Conservation (phyloP, 768 basidiomycete genomes). For the Kwoniella heveanensis region DNA sequence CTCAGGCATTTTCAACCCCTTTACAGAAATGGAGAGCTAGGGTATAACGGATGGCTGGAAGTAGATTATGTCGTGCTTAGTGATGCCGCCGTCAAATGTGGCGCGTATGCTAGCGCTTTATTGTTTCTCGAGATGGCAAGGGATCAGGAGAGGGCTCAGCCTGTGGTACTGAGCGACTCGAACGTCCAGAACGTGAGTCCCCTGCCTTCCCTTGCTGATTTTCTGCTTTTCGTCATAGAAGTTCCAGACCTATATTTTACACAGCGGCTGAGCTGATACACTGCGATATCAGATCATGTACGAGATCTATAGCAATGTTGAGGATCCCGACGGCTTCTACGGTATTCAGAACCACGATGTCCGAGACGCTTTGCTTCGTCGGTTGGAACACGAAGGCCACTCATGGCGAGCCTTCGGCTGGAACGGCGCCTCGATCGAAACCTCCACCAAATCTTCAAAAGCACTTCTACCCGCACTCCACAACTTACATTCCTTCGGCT, state of each 20-base stretch:
- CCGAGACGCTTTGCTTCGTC: constrained; percentile 75
- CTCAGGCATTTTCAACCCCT: constrained; percentile 68
- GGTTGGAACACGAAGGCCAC: constrained; percentile 88
- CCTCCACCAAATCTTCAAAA: constrained; percentile 7
- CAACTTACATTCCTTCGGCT: constrained; percentile 85
- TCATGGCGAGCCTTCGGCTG: constrained; percentile 89
- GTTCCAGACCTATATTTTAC: too few relatives aligned
- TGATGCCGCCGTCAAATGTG: constrained; percentile 71
- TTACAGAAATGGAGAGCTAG: constrained; percentile 48
- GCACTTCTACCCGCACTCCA: constrained; percentile 70
- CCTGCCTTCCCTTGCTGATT: neutral
- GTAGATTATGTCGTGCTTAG: constrained; percentile 74
- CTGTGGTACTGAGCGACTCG: constrained; percentile 13
- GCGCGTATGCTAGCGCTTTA: constrained; percentile 84
- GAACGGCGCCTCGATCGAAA: constrained; percentile 80
- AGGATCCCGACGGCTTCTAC: constrained; percentile 98
- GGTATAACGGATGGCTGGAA: constrained; percentile 67
- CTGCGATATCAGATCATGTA: constrained; percentile 65
- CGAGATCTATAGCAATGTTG: constrained; percentile 90
- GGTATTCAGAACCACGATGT: constrained; percentile 79
- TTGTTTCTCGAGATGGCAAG: constrained; percentile 81
- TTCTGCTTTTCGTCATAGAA: neutral
- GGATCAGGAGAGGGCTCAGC: constrained; percentile 58
- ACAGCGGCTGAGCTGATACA: neutral
- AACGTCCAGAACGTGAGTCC: constrained; percentile 37